Evolutionary conservation across 495 filamentous ascomycete genomes (phyloP).

Genomic region (Xanthoparmelia taractica): DNA sequence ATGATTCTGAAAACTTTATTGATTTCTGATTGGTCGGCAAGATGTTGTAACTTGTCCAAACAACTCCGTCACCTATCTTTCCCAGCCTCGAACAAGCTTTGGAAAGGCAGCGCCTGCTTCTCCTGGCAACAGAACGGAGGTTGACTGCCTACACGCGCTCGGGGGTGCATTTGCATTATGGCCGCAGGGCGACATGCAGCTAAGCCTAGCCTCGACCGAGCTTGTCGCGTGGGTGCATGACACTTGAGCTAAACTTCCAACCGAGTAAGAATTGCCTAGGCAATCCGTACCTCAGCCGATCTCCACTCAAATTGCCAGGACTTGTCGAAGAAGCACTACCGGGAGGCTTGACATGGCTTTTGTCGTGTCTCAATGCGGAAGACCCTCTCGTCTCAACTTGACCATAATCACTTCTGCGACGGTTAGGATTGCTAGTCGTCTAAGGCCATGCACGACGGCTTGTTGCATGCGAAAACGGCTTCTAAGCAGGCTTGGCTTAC

Average conservation of each 20-base stretch:
- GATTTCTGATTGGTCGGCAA: slow-evolving; percentile 11
- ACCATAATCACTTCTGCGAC: slow-evolving; percentile 1
- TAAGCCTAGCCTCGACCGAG: slow-evolving; percentile 17
- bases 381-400: slow-evolving; percentile 10
- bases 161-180: slow-evolving; percentile 12
- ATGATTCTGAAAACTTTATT: slow-evolving; percentile 8
- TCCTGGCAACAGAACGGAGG: slow-evolving; percentile 8
- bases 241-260: slow-evolving; percentile 10
- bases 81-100: slow-evolving; percentile 4
- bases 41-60: slow-evolving; percentile 5
- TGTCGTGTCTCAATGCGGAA: slow-evolving; percentile 15
- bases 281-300: not conserved
- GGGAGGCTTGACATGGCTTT: slow-evolving; percentile 18
- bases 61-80: slow-evolving; percentile 1
- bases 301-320: not conserved
- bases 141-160: slow-evolving; percentile 16
- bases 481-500: slow-evolving; percentile 1
- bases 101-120: slow-evolving; percentile 5
- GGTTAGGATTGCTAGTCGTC: not conserved
- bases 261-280: slow-evolving; percentile 12
- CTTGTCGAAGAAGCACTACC: slow-evolving; percentile 6
- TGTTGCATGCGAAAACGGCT: slow-evolving; percentile 15
- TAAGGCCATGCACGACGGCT: slow-evolving; percentile 10
- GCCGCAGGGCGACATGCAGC: slow-evolving; percentile 11
- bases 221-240: slow-evolving; percentile 18